Evolutionary conservation across 2,329 filamentous ascomycete species (phyloP), one percentile per base, ranked within the genome.

Genomic region (Neonectria magnoliae): DNA sequence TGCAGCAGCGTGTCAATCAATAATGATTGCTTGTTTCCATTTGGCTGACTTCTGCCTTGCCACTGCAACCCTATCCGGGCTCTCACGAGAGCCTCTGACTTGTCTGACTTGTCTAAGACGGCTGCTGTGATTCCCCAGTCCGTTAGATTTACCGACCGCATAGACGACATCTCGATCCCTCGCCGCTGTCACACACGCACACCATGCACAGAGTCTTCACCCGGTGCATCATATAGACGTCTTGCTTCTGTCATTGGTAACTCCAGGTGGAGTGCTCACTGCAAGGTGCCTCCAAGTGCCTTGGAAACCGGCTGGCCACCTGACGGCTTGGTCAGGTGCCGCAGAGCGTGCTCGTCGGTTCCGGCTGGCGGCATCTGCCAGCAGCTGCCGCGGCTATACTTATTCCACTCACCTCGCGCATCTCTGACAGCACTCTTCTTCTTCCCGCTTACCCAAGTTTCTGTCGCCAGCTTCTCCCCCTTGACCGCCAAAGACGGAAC

Each of bases 261-360:
- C 25, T 11, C n/a, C 5, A 56, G 44, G 41, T 36, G 25, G 52
- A 56, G 59, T 16, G 33, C 33, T 41, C 41, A 38, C 48, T 50
- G 33, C 31, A 27, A 45, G n/a, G 20, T 53, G 18, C 33, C 44
- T 54, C 33, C 33, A 10, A 36, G 33, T 44, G 47, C 33, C 10
- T 52, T 55, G 56, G 67, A 50, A 64, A 56, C 61, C 52, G 68
- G 62, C 63, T 62, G 51, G 60, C 55, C 63, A 57, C 57, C 36
- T 48, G 27, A 33, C 33, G 57, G 58, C 57, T 68, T 60, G 67
- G 71, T 64, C 64, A 70, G 69, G 71, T 72, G 60, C 56, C 41
- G 56, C 48, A 56, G 20, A 48, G 62, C 41, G 55, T 64, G 60
- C 59, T 62, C 57, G 36, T 53, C 61, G 25, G 25, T 3, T 25